Base-by-base conservation (phyloP, 306 rosid genomes). In the Dalbergia oliveri region DNA sequence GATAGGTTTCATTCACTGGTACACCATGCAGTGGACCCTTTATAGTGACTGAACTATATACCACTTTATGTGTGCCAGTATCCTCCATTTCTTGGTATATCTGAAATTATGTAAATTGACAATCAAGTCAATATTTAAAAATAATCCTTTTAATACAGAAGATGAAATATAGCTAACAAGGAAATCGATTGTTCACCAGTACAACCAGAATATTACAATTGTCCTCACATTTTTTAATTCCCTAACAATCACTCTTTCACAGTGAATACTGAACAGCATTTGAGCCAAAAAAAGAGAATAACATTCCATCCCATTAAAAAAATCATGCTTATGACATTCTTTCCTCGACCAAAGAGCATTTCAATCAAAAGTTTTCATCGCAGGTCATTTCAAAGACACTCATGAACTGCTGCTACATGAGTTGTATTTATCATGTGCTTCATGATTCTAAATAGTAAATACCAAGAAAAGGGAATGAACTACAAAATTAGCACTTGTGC, bases 31-130 rank as follows among this genome's bases (percentile, higher is more conserved):
- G 85, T 62, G 97, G 97, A 71, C 91, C 96, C 79, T 75, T 73
- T 59, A 14, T 68, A 1, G 83, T 81, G 82, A 89, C 79, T 76
- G 99, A 86, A 81, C 85, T 89, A 85, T 93, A 95, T 70, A 88
- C 87, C 86, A 87, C 91, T 75, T 79, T 88, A 73, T 84, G 94
- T 71, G 85, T 81, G 69, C 57, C 65, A 41, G 82, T 59, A 76
- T 95, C 91, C 90, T 93, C 98, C 67, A 80, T 26, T 79, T 95
- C 99, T 69, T 96, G 88, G 79, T 95, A 91, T 84, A 89, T 80
- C 99, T 95, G 92, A 70, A 76, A 61, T 77, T 85, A 79, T 33
- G 73, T 66, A 33, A 45, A 86, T 72, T 75, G 77, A 50, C 26
- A 51, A 83, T 54, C 41, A 49, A 65, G 59, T 77, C 70, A 77